phyloP scores from a whole-genome alignment of 1,284 basidiomycete species.

The Naganishia sp. region DNA sequence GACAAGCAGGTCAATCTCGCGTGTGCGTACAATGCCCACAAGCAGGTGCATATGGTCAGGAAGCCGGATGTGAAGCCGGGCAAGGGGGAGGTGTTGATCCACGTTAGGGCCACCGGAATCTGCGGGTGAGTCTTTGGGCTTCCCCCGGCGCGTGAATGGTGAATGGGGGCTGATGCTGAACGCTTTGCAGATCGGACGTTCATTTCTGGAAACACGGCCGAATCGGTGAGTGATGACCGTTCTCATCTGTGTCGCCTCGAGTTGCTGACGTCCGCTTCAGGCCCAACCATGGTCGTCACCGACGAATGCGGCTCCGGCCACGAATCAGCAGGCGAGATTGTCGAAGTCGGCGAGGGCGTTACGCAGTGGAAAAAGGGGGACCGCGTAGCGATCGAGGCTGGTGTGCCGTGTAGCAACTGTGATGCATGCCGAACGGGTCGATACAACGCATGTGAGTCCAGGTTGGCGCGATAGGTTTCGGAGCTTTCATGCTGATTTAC shows the following conservation, averaged over 20 bases:
- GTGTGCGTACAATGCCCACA: slow-evolving; percentile 52
- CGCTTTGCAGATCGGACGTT: slow-evolving; percentile 52
- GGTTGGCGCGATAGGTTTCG: too few species aligned
- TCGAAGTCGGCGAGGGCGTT: slow-evolving; percentile 55
- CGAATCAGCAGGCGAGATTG: slow-evolving; percentile 56
- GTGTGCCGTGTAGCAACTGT: slow-evolving; percentile 59
- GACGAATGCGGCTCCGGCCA: slow-evolving; percentile 55
- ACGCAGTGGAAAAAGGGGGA: slow-evolving; percentile 52
- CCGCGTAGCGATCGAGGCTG: slow-evolving; percentile 59
- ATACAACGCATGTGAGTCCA: slow-evolving; percentile 57
- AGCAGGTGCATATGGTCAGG: slow-evolving; percentile 53
- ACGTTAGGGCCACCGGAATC: slow-evolving; percentile 56
- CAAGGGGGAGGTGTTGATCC: slow-evolving; percentile 53
- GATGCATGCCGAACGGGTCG: slow-evolving; percentile 57
- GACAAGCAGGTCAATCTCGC: slow-evolving; percentile 45
- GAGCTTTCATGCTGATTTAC: neutral
- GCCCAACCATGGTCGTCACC: slow-evolving; percentile 51
- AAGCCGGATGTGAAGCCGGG: slow-evolving; percentile 51
- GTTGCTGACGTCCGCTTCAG: neutral
- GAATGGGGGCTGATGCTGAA: neutral
- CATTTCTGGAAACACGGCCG: slow-evolving; percentile 60
- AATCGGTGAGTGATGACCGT: slow-evolving; percentile 40
- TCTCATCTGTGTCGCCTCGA: neutral
- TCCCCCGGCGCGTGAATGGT: neutral
- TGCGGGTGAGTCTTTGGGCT: slow-evolving; percentile 50